Percentiles rank a stretch among this genome's conserved stretches.
Evolutionary conservation across 805 yeast species (phyloP).

Genomic region (Komagataella populi): DNA sequence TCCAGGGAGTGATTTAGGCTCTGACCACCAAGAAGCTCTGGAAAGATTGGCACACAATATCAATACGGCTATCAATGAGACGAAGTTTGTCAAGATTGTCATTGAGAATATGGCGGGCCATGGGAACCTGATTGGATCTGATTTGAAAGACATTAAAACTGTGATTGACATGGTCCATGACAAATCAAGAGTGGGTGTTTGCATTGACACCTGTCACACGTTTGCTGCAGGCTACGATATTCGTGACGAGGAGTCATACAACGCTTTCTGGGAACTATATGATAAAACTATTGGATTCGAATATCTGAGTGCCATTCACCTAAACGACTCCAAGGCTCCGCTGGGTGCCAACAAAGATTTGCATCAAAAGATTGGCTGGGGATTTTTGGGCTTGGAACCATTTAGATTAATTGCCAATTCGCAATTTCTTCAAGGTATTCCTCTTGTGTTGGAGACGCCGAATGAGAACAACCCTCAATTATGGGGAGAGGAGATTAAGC

Average conservation of each 20-base stretch:
- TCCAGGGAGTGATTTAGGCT: slow-evolving; percentile 76
- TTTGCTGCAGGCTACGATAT: slow-evolving; percentile 95
- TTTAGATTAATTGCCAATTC: slow-evolving; percentile 71
- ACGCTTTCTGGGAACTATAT: slow-evolving; percentile 61
- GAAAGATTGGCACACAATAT: slow-evolving; percentile 63
- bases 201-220: slow-evolving; percentile 92
- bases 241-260: slow-evolving; percentile 39
- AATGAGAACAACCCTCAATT: slow-evolving; percentile 45
- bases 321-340: slow-evolving; percentile 94
- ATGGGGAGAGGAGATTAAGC: slow-evolving; percentile 72
- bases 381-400: slow-evolving; percentile 78
- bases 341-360: slow-evolving; percentile 80
- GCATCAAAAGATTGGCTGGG: slow-evolving; percentile 82
- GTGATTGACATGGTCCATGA: slow-evolving; percentile 73
- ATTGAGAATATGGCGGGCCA: slow-evolving; percentile 98
- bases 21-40: slow-evolving; percentile 52
- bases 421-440: slow-evolving; percentile 45
- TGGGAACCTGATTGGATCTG: slow-evolving; percentile 79
- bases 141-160: slow-evolving; percentile 56
- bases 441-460: slow-evolving; percentile 85
- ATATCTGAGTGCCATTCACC: slow-evolving; percentile 69
- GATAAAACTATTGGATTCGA: slow-evolving; percentile 63
- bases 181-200: slow-evolving; percentile 82
- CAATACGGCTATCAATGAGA: slow-evolving; percentile 62
- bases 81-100: slow-evolving; percentile 73